Conservation (phyloP, 352 stramenopile genomes). For the Globisporangium parvum region DNA sequence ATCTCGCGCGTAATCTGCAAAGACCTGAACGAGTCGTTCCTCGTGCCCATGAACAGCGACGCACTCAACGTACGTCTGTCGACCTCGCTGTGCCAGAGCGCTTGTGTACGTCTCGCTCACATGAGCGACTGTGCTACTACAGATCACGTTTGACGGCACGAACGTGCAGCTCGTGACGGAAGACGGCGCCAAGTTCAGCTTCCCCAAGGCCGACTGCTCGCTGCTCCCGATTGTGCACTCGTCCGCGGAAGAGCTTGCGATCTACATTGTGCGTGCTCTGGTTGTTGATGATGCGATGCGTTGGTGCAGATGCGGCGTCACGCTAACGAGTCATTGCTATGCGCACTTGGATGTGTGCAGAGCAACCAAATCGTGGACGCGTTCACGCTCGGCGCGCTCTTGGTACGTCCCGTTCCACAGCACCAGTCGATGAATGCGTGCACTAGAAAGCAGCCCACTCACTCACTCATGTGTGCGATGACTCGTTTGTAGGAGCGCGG, state of each 20-base stretch:
- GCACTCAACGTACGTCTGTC: slow-evolving; percentile 67
- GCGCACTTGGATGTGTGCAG: slow-evolving; percentile 22
- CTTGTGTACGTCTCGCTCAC: not conserved
- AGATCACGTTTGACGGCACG: slow-evolving; percentile 77
- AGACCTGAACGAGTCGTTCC: slow-evolving; percentile 96
- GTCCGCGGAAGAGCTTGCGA: slow-evolving; percentile 94
- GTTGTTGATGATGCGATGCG: not conserved
- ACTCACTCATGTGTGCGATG: no score
- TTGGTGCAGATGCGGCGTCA: not conserved
- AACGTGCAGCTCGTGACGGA: slow-evolving; percentile 91
- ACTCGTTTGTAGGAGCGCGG: slow-evolving; percentile 42
- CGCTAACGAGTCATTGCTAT: not conserved
- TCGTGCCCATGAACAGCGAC: slow-evolving; percentile 94
- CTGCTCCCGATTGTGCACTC: slow-evolving; percentile 96
- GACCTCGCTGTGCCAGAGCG: not conserved
- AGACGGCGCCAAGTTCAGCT: slow-evolving; percentile 93
- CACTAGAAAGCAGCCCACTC: no score
- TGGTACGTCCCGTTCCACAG: slow-evolving; percentile 49
- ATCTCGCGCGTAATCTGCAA: slow-evolving; percentile 93
- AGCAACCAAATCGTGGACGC: slow-evolving; percentile 84
- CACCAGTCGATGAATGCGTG: no score
- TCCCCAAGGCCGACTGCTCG: slow-evolving; percentile 93
- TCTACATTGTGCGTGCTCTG: slow-evolving; percentile 90
- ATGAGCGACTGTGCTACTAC: slow-evolving; percentile 3
- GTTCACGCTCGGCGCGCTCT: slow-evolving; percentile 70